Base-by-base conservation (phyloP, 1,284 basidiomycete genomes). In the Ustilago trichophora region DNA sequence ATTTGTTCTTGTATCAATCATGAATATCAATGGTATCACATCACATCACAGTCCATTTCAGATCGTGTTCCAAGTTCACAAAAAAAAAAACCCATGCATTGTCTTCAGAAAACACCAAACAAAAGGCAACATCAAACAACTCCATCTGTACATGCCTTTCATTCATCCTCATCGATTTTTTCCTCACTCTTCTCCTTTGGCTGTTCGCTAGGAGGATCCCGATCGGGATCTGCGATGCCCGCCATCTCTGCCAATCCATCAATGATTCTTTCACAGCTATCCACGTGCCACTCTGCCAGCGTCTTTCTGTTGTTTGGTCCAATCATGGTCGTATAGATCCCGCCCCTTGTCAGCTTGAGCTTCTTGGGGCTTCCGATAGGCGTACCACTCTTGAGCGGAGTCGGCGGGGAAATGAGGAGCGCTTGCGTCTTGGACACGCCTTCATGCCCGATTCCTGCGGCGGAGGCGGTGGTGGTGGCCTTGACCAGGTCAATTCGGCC, bases 231-330 rank as follows among this genome's bases (percentile, higher is more conserved):
- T 0, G 42, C 42, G 2, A 65, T 26, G 1, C 63, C 73, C 10
- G 77, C 78, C 77, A 81, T 78, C 33, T 72, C 76, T 4, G 69
- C 66, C 11, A 81, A 44, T 6, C 56, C 48, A 40, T 69, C 74
- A n/a, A 81, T 77, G 27, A 80, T 62, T n/a, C 70, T 46, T 21
- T 74, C 57, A 11, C 69, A 69, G 25, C 63, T 57, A 40, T 73
- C 72, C 1, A 81, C 72, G 22, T 81, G 79, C 76, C 77, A 80
- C 25, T 70, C 63, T 0, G 79, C 79, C 15, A 80, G 50, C 41
- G 79, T 81, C 58, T 78, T 77, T 21, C 78, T 66, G 13, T 65
- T 68, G 41, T 56, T 70, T 11, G 78, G 68, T 4, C 79, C 79
- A 9, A 81, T 74, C 50, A 75, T 74, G 16, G 68, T 70, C 15